Evolutionary conservation across 23 red algal species (phyloP).

Genomic region (Cyanidioschyzon merolae): DNA sequence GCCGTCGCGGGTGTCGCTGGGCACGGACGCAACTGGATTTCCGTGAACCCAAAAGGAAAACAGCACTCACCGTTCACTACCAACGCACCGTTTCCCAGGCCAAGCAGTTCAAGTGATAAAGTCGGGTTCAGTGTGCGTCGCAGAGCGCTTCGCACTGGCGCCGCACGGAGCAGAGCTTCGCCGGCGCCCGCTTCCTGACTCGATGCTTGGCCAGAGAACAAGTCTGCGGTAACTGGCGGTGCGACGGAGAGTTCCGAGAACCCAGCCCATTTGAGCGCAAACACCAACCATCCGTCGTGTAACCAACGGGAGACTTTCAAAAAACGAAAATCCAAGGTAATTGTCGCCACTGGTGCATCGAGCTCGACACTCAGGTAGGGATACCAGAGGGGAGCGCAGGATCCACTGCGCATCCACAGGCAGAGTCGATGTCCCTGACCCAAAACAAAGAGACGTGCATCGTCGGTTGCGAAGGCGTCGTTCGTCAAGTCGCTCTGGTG

Average conservation of each 20-base stretch:
- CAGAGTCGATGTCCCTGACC: background rate
- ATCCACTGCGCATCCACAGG: background rate
- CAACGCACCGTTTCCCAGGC: background rate
- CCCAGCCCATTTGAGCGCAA: background rate
- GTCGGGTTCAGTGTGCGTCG: background rate
- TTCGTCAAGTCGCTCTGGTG: background rate
- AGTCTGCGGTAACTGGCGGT: background rate
- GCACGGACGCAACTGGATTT: background rate
- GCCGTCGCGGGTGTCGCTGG: too few species aligned
- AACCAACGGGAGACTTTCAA: background rate
- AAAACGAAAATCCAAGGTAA: background rate
- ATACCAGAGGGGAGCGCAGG: background rate
- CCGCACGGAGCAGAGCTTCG: background rate
- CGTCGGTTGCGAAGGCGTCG: background rate
- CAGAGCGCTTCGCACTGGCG: background rate
- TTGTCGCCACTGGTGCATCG: background rate
- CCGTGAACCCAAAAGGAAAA: background rate
- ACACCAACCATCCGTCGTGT: background rate
- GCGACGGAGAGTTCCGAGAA: background rate
- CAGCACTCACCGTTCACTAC: background rate
- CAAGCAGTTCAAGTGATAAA: background rate
- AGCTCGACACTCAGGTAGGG: background rate
- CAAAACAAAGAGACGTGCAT: background rate
- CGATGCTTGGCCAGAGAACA: background rate
- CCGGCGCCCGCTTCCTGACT: background rate